Evolutionary conservation across 179 eudicot species (phyloP).

Genomic region (Silene noctiflora): DNA sequence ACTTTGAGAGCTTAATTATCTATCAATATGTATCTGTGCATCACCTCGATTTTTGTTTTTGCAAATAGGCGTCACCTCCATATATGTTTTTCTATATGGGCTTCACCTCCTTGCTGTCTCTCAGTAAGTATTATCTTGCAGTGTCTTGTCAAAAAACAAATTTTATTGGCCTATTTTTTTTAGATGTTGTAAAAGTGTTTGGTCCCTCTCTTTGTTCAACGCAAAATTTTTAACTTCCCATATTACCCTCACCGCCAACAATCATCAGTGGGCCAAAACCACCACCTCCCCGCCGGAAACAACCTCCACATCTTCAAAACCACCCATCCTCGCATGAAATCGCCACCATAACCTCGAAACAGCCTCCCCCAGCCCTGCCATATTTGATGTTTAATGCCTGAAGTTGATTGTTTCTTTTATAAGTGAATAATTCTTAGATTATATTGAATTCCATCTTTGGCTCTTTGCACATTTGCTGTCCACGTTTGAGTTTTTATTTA

Average conservation of each 20-base stretch:
- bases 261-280: background rate
- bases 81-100: background rate
- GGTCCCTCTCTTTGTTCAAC: background rate
- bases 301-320: background rate
- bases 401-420: background rate
- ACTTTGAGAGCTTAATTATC: background rate
- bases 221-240: background rate
- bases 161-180: conserved; percentile 2
- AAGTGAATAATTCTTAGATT: background rate
- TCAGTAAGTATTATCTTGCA: background rate
- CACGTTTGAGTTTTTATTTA: background rate
- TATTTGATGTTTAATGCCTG: background rate
- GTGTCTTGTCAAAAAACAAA: background rate
- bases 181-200: background rate
- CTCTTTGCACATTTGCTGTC: background rate
- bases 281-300: background rate
- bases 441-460: background rate
- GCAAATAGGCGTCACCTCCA: background rate
- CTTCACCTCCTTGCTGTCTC: background rate
- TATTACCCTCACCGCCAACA: background rate
- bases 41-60: background rate
- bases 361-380: background rate
- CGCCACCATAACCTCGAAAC: background rate
- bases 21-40: background rate
- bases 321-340: too few relatives aligned